Conservation (phyloP, 1,139 yeast genomes). For the Spathaspora jeffriesii region DNA sequence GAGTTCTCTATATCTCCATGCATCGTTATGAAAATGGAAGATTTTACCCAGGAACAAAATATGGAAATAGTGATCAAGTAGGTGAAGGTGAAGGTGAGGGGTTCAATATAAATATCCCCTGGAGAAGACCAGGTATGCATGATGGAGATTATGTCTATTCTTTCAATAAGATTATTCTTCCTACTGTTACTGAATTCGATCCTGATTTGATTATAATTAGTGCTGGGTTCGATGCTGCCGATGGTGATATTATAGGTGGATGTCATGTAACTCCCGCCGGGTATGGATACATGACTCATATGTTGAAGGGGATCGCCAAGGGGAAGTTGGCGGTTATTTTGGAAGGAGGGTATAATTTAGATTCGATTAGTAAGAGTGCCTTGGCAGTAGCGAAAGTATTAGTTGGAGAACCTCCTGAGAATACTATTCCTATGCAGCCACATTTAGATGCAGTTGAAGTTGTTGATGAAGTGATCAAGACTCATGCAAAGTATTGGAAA, state of each 20-base stretch:
- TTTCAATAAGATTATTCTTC: slow-evolving; percentile 84
- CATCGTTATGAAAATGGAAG: slow-evolving; percentile 93
- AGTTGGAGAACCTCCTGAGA: slow-evolving; percentile 94
- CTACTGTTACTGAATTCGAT: slow-evolving; percentile 83
- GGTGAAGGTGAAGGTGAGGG: slow-evolving; percentile 93
- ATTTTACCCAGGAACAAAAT: slow-evolving; percentile 91
- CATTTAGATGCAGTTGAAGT: slow-evolving; percentile 80
- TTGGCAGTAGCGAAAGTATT: slow-evolving; percentile 89
- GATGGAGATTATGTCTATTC: slow-evolving; percentile 97
- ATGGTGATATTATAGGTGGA: slow-evolving; percentile 97
- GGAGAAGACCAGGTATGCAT: slow-evolving; percentile 92
- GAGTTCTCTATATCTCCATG: slow-evolving; percentile 86
- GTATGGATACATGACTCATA: slow-evolving; percentile 94
- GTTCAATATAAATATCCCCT: slow-evolving; percentile 84
- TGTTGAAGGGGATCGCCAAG: slow-evolving; percentile 81
- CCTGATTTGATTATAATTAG: slow-evolving; percentile 94
- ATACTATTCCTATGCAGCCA: slow-evolving; percentile 60
- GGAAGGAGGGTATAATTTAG: slow-evolving; percentile 97
- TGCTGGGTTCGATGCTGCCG: slow-evolving; percentile 98
- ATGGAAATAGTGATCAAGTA: slow-evolving; percentile 74
- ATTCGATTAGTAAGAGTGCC: slow-evolving; percentile 88
- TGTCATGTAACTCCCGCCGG: slow-evolving; percentile 96
- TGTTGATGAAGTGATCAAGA: slow-evolving; percentile 78
- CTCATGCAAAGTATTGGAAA: slow-evolving; percentile 89
- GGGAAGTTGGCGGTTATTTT: slow-evolving; percentile 89